These are phyloP conservation scores for Xylariaceae sp. DNA, from an alignment of 2,329 filamentous ascomycete genomes.

Conservation along the genomic window DNA sequence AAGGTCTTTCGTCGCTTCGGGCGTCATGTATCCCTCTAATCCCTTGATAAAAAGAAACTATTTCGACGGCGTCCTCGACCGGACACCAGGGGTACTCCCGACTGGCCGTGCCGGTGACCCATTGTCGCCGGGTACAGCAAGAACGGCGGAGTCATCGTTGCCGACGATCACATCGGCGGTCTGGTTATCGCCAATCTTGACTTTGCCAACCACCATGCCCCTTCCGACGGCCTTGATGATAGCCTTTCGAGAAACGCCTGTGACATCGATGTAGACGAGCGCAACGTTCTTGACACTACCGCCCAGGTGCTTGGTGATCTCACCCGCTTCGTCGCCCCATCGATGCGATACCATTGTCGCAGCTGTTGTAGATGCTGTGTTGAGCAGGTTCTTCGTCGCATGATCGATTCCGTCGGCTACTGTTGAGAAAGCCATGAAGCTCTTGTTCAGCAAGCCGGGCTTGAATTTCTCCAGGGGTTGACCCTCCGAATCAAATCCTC, in stretches of 20 bases:
- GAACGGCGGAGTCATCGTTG: constrained; percentile 44
- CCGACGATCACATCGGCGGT: constrained; percentile 57
- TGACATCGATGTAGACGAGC: constrained; percentile 93
- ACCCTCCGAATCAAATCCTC: constrained; percentile 65
- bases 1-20: neutral
- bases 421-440: constrained; percentile 91
- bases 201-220: constrained; percentile 85
- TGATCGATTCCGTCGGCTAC: constrained; percentile 91
- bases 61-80: constrained; percentile 20
- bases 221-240: constrained; percentile 94
- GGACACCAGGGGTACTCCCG: constrained; percentile 21
- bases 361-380: constrained; percentile 69
- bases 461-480: constrained; percentile 64
- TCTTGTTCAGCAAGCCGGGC: constrained; percentile 90
- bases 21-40: neutral
- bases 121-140: constrained; percentile 16
- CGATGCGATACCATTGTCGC: constrained; percentile 82
- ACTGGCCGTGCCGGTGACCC: constrained; percentile 16
- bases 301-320: constrained; percentile 68
- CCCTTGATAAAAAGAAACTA: constrained; percentile 3
- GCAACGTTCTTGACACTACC: constrained; percentile 94
- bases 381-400: constrained; percentile 71
- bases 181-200: constrained; percentile 63
- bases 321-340: constrained; percentile 80
- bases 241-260: constrained; percentile 82